Percentiles rank a stretch among this genome's conserved stretches.
Evolutionary conservation across 1,284 basidiomycete species (phyloP).

Genomic region (Mycena sp.): DNA sequence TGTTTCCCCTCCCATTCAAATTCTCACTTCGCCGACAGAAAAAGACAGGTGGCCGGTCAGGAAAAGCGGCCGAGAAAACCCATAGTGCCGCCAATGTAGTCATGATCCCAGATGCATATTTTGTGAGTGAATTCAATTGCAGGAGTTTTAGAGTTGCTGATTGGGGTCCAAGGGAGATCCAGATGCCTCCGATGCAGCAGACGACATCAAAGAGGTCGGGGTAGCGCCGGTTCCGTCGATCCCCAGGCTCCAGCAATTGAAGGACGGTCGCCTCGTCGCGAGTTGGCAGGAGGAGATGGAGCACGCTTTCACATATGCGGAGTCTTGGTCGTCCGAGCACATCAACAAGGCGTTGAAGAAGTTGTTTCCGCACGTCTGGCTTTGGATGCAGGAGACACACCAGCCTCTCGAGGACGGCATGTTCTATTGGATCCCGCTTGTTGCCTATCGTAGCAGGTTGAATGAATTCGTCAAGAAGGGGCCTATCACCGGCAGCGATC

Average conservation of each 20-base stretch:
- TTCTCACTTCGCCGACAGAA: neutral
- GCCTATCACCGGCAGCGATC: neutral
- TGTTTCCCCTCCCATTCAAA: neutral
- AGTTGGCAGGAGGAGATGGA: neutral
- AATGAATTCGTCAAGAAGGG: conserved; percentile 1
- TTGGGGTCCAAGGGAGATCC: neutral
- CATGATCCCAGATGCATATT: conserved; percentile 1
- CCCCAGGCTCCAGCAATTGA: neutral
- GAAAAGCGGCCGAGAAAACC: neutral
- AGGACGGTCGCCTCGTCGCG: neutral
- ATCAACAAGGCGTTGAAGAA: neutral
- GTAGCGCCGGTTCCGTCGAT: neutral
- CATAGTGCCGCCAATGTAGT: neutral
- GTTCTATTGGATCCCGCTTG: neutral
- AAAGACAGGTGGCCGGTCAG: too few relatives aligned
- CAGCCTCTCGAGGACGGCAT: neutral
- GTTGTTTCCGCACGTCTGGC: neutral
- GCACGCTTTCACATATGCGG: neutral
- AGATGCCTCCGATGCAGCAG: neutral
- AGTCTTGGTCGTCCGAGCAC: conserved; percentile 1
- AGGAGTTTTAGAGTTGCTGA: too few relatives aligned
- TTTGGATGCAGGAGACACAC: neutral
- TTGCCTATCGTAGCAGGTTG: neutral
- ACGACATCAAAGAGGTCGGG: conserved; percentile 1
- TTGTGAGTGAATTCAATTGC: too few relatives aligned